These are phyloP conservation scores for Zymoseptoria pseudotritici DNA, from an alignment of 2,329 filamentous ascomycete genomes.

Conservation along the genomic window DNA sequence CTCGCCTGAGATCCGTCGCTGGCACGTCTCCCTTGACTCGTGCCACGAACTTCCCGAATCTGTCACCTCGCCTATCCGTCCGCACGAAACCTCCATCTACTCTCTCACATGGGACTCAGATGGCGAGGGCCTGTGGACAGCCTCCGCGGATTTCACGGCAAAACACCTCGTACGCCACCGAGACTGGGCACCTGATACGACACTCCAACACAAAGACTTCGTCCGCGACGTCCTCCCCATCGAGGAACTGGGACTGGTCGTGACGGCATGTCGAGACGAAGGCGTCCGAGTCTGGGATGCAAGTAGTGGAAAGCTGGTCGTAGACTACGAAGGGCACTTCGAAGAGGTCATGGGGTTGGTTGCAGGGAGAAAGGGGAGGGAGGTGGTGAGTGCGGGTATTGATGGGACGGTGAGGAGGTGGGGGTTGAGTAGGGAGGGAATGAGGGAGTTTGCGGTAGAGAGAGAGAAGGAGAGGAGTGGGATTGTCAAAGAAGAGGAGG, in stretches of 20 bases:
- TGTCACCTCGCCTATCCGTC: constrained; percentile 54
- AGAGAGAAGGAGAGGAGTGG: constrained; percentile 44
- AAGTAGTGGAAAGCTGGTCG: constrained; percentile 24
- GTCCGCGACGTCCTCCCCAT: constrained; percentile 72
- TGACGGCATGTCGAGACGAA: constrained; percentile 87
- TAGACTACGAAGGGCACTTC: constrained; percentile 62
- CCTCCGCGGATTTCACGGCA: constrained; percentile 80
- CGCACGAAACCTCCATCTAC: constrained; percentile 89
- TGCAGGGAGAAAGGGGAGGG: constrained; percentile 46
- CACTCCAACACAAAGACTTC: constrained; percentile 76
- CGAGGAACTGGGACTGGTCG: constrained; percentile 60
- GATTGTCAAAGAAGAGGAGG: constrained; percentile 35
- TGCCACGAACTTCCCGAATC: constrained; percentile 46
- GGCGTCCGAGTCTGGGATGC: constrained; percentile 82
- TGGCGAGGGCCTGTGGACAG: constrained; percentile 73
- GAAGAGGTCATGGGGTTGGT: constrained; percentile 84
- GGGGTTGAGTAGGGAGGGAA: constrained; percentile 58
- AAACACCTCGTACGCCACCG: constrained; percentile 68
- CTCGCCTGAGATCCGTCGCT: constrained; percentile 60
- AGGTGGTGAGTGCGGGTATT: constrained; percentile 74
- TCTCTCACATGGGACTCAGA: constrained; percentile 59
- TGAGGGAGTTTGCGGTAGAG: constrained; percentile 48
- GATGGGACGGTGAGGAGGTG: constrained; percentile 83
- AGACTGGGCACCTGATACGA: constrained; percentile 64
- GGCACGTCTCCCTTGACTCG: constrained; percentile 52